Percentiles rank a stretch among this genome's conserved stretches.
Evolutionary conservation across 23 red algal species (phyloP).

Genomic region (Pyropia yezoensis): DNA sequence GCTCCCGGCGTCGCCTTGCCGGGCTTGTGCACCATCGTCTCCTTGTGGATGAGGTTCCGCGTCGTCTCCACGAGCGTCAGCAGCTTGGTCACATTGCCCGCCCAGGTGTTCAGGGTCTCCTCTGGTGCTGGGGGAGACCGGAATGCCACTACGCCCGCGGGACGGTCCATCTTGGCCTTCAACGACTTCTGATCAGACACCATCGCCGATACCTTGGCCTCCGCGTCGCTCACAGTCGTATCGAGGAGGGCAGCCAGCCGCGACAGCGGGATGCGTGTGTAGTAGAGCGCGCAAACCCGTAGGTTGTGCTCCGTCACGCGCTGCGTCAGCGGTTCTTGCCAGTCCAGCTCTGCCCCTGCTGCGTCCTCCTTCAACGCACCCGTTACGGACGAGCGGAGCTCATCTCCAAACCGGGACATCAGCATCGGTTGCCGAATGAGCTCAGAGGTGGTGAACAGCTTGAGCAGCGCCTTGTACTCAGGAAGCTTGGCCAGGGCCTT

Average conservation of each 20-base stretch:
- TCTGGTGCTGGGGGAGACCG: conserved; percentile 55
- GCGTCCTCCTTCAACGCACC: conserved; percentile 44
- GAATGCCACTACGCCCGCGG: conserved; percentile 74
- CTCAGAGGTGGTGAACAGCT: conserved; percentile 81
- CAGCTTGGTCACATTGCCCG: conserved; percentile 52
- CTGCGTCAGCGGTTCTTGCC: conserved; percentile 48
- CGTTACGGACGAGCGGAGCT: conserved; percentile 19
- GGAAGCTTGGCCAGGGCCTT: conserved; percentile 62
- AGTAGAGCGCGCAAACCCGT: conserved; percentile 81
- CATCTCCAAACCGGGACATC: conserved; percentile 30
- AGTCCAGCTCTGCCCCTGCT: conserved; percentile 22
- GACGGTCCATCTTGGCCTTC: conserved; percentile 87
- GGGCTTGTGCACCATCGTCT: conserved; percentile 69
- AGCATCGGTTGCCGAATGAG: conserved; percentile 80
- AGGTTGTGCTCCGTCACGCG: conserved; percentile 95
- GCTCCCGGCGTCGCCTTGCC: conserved; percentile 5
- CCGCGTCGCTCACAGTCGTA: conserved; percentile 53
- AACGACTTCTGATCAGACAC: conserved; percentile 73
- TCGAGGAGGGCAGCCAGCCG: conserved; percentile 74
- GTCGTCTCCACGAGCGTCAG: conserved; percentile 76
- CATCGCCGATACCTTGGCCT: conserved; percentile 69
- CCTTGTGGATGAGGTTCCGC: conserved; percentile 79
- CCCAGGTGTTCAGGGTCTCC: conserved; percentile 70
- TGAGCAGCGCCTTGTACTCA: conserved; percentile 52
- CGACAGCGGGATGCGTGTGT: conserved; percentile 59